Conservation (phyloP, 306 rosid genomes). For the Acacia acuminata region DNA sequence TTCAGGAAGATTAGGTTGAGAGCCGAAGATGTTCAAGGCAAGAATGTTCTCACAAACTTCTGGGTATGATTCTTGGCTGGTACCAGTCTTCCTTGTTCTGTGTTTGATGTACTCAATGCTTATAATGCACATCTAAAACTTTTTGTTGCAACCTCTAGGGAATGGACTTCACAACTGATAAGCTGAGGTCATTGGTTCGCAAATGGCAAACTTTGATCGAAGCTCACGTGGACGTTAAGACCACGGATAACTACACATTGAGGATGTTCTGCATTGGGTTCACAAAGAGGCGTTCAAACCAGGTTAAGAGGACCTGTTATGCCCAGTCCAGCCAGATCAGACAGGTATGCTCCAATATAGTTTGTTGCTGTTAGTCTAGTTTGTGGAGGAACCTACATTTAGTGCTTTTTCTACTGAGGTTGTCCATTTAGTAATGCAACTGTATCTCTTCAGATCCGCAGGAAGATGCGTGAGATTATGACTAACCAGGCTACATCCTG, state of each 20-base stretch:
- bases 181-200: constrained; percentile 83
- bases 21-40: constrained; percentile 94
- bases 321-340: constrained; percentile 90
- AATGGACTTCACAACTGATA: constrained; percentile 88
- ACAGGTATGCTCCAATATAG: constrained; percentile 51
- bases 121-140: not conserved
- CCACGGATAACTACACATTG: constrained; percentile 75
- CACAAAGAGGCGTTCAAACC: constrained; percentile 78
- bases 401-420: not conserved
- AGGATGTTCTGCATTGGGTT: constrained; percentile 97
- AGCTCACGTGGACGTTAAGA: constrained; percentile 93
- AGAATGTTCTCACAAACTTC: constrained; percentile 84
- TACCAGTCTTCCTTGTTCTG: not conserved
- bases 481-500: constrained; percentile 73
- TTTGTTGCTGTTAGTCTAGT: not conserved
- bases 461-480: constrained; percentile 95
- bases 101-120: not conserved
- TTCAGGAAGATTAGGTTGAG: constrained; percentile 94
- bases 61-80: constrained; percentile 54
- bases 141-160: constrained; percentile 48
- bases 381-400: not conserved
- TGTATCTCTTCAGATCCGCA: constrained; percentile 62
- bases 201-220: constrained; percentile 93
- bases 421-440: not conserved
- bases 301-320: constrained; percentile 92